Percentiles rank a stretch among this genome's conserved stretches.
These are phyloP conservation scores for Xylaria sp. DNA, from an alignment of 2,329 filamentous ascomycete species.

Conservation along the genomic window DNA sequence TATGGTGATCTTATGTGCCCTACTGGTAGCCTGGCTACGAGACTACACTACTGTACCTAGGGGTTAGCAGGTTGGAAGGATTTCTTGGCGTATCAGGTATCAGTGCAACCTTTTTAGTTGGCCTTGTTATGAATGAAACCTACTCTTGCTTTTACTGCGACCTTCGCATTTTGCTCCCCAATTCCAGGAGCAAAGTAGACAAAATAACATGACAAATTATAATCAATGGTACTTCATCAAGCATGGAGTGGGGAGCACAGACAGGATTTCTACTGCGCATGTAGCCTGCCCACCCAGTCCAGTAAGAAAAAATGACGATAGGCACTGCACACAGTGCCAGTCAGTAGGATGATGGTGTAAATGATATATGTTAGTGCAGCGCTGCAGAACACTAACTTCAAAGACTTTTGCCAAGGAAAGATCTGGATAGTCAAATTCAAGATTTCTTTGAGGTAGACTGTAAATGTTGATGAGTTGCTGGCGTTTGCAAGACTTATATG, in stretches of 20 bases:
- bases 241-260: not conserved
- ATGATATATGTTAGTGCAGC: not conserved
- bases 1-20: conserved; percentile 2
- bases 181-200: not conserved
- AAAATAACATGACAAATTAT: conserved; percentile 15
- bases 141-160: conserved; percentile 6
- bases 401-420: not conserved
- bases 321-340: conserved; percentile 3
- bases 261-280: not conserved
- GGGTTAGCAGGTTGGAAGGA: conserved; percentile 24
- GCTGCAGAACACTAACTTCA: not conserved
- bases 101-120: conserved; percentile 15
- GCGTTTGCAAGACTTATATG: not conserved
- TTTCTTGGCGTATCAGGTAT: conserved; percentile 39
- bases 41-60: not conserved
- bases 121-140: conserved; percentile 19
- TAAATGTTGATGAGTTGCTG: not conserved
- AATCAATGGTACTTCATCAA: not conserved
- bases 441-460: not conserved
- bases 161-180: not conserved
- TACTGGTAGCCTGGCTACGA: conserved; percentile 5
- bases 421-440: not conserved
- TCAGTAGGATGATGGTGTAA: not conserved
- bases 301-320: conserved; percentile 7
- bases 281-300: not conserved